These are phyloP conservation scores for Lodderomyces parapsilosis DNA, from an alignment of 1,139 yeast genomes.

Conservation along the genomic window DNA sequence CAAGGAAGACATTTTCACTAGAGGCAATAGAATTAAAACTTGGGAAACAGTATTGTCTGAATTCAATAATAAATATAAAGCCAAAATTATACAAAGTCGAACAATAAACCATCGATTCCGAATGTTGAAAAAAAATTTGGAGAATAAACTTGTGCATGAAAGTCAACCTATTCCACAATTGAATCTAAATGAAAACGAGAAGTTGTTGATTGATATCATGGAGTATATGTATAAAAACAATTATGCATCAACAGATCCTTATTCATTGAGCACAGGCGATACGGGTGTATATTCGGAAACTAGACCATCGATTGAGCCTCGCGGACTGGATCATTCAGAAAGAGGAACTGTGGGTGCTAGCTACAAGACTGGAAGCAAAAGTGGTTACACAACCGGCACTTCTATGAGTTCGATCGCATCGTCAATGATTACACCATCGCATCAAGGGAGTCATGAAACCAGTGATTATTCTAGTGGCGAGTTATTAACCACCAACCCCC, in stretches of 20 bases:
- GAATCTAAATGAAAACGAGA: slow-evolving; percentile 28
- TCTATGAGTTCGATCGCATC: background rate
- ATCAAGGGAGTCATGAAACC: background rate
- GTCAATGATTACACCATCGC: background rate
- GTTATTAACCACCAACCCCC: background rate
- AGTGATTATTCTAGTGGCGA: background rate
- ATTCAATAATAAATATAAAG: slow-evolving; percentile 21
- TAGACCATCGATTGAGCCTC: background rate
- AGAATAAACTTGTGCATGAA: slow-evolving; percentile 20
- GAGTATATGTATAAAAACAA: slow-evolving; percentile 12
- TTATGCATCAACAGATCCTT: slow-evolving; percentile 7
- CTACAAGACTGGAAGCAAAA: background rate
- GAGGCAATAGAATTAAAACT: slow-evolving; percentile 30
- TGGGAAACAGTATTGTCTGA: slow-evolving; percentile 27
- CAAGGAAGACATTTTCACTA: slow-evolving; percentile 24
- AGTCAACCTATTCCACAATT: slow-evolving; percentile 12
- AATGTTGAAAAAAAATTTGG: slow-evolving; percentile 23
- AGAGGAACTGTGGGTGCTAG: background rate
- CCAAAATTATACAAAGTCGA: slow-evolving; percentile 27
- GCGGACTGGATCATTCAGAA: background rate
- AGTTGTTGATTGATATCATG: slow-evolving; percentile 18
- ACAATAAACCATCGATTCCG: slow-evolving; percentile 31
- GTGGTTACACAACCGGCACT: background rate
- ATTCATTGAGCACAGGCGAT: slow-evolving; percentile 1
- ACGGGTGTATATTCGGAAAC: background rate